Evolutionary conservation across 495 filamentous ascomycete species (phyloP).

Genomic region (Penicillium soppii): DNA sequence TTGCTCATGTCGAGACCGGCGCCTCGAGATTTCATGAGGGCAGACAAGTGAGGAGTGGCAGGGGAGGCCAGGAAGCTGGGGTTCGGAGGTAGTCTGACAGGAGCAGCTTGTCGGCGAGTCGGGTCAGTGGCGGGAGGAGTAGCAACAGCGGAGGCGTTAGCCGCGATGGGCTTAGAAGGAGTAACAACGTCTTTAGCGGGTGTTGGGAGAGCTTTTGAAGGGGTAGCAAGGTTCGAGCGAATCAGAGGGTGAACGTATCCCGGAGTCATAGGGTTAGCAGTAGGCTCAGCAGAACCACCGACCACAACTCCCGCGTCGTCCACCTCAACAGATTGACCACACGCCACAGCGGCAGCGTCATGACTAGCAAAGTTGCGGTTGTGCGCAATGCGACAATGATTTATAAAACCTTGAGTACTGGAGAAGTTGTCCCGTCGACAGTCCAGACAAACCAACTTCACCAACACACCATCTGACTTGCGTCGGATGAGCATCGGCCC

Average conservation of each 20-base stretch:
- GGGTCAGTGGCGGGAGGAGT: slow-evolving; percentile 30
- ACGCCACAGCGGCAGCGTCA: slow-evolving; percentile 87
- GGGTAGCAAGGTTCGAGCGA: slow-evolving; percentile 52
- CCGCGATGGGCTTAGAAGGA: slow-evolving; percentile 19
- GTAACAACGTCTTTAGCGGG: slow-evolving; percentile 42
- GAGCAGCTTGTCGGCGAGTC: slow-evolving; percentile 7
- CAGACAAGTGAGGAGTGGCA: slow-evolving; percentile 74
- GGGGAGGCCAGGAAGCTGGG: slow-evolving; percentile 51
- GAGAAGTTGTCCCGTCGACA: slow-evolving; percentile 88
- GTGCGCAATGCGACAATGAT: slow-evolving; percentile 96
- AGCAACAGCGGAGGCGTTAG: slow-evolving; percentile 17
- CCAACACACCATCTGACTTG: slow-evolving; percentile 57
- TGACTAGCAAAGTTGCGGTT: slow-evolving; percentile 88
- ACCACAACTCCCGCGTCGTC: slow-evolving; percentile 58
- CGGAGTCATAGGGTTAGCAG: slow-evolving; percentile 29
- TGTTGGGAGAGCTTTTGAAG: slow-evolving; percentile 46
- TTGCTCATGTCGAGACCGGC: slow-evolving; percentile 62
- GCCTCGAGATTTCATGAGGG: slow-evolving; percentile 63
- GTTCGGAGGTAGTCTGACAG: slow-evolving; percentile 15
- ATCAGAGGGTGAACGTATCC: slow-evolving; percentile 71
- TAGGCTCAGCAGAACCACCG: slow-evolving; percentile 50
- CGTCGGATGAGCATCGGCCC: slow-evolving; percentile 61
- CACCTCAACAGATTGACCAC: slow-evolving; percentile 76
- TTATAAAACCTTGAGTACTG: slow-evolving; percentile 96
- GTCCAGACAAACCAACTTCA: slow-evolving; percentile 85